A percentile compares a stretch with the other conserved stretches of the same genome.
These are phyloP conservation scores for Tuctoria greenei DNA, from an alignment of 176 grass and related monocot genomes.

Conservation along the genomic window DNA sequence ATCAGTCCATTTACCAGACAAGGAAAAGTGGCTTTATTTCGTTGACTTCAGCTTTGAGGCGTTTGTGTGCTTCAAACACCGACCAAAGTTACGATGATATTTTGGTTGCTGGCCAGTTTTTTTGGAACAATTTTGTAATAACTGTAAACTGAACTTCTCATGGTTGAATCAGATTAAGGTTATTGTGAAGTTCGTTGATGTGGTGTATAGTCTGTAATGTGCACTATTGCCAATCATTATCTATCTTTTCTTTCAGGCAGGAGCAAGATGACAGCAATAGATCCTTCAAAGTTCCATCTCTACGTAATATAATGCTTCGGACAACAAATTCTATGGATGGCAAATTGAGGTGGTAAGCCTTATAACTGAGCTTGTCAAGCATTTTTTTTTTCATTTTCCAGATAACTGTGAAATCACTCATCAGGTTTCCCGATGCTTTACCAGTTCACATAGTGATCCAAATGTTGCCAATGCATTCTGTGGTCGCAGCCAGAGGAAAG, in stretches of 20 bases:
- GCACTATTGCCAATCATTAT: background rate
- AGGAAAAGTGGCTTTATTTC: background rate
- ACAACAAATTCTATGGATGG: constrained; percentile 62
- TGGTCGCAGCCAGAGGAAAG: constrained; percentile 62
- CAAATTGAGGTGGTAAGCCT: constrained; percentile 66
- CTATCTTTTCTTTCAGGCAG: constrained; percentile 50
- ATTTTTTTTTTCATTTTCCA: constrained; percentile 22
- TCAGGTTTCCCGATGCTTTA: constrained; percentile 27
- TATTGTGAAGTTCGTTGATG: background rate
- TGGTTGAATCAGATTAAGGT: background rate
- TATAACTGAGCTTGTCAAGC: background rate
- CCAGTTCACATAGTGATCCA: constrained; percentile 75
- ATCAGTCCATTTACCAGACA: background rate
- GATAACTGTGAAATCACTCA: constrained; percentile 31
- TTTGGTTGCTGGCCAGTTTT: constrained; percentile 4
- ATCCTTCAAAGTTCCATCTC: constrained; percentile 59
- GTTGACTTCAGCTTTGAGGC: constrained; percentile 17
- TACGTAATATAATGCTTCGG: constrained; percentile 77
- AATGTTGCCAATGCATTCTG: constrained; percentile 85
- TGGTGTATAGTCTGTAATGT: background rate
- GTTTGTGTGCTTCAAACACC: constrained; percentile 1
- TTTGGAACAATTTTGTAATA: constrained; percentile 8
- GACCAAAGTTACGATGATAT: background rate
- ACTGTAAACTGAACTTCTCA: background rate
- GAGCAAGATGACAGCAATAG: constrained; percentile 76